A percentile compares a stretch with the other conserved stretches of the same genome.
Conservation (phyloP, 129 eudicot genomes). For the carrot (Daucus carota) region DH1_v3.0 NC_030388.2:25360001-25360500, state of each 20-base stretch:
- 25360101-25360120: neutral
- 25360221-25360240: neutral
- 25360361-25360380: neutral
- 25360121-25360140: neutral
- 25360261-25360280: neutral
- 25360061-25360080: neutral
- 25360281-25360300: neutral
- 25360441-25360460: neutral
- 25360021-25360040: neutral
- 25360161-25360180: neutral
- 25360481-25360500: neutral
- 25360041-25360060: neutral
- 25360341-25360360: neutral
- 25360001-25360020: neutral
- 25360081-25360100: neutral
- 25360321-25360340: neutral
- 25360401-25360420: neutral
- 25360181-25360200: neutral
- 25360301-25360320: neutral
- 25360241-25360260: neutral
- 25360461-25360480: neutral
- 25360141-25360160: neutral
- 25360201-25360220: neutral
- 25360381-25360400: neutral
- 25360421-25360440: neutral